Evolutionary conservation across 345 rosid genomes (phyloP).

Genomic region (Melastoma malabathricum): DNA sequence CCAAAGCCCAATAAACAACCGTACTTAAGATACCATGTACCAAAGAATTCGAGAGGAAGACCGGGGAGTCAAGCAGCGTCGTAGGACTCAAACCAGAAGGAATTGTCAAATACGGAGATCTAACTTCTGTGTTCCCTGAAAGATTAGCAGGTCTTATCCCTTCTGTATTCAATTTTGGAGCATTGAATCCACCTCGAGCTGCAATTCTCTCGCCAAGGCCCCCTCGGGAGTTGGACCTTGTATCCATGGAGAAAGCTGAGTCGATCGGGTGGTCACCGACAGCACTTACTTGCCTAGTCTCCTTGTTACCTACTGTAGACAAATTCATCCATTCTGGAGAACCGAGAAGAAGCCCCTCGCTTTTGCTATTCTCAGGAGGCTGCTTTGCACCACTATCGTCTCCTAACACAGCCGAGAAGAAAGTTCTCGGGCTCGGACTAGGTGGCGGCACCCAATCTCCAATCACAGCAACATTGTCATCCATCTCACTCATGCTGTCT

Average conservation of each 20-base stretch:
- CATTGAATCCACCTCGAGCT: constrained; percentile 74
- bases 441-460: constrained; percentile 86
- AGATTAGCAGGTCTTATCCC: constrained; percentile 49
- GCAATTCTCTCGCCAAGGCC: constrained; percentile 77
- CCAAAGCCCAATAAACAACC: too few relatives aligned
- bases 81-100: constrained; percentile 91
- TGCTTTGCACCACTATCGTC: constrained; percentile 32
- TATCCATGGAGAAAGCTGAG: constrained; percentile 21
- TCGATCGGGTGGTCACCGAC: constrained; percentile 14
- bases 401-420: constrained; percentile 37
- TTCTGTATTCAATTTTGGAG: constrained; percentile 61
- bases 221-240: constrained; percentile 34
- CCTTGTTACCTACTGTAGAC: constrained; percentile 19
- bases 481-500: constrained; percentile 50
- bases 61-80: constrained; percentile 81
- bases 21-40: constrained; percentile 11
- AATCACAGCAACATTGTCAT: constrained; percentile 55
- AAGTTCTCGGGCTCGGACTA: constrained; percentile 47
- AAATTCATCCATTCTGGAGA: constrained; percentile 15
- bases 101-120: constrained; percentile 63
- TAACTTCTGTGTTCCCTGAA: constrained; percentile 25
- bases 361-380: constrained; percentile 16
- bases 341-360: constrained; percentile 23
- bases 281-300: constrained; percentile 14
- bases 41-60: constrained; percentile 66